Percentiles rank a stretch among this genome's conserved stretches.
phyloP scores from a whole-genome alignment of 495 filamentous ascomycete species.

The Parathielavia hyrcaniae region DNA sequence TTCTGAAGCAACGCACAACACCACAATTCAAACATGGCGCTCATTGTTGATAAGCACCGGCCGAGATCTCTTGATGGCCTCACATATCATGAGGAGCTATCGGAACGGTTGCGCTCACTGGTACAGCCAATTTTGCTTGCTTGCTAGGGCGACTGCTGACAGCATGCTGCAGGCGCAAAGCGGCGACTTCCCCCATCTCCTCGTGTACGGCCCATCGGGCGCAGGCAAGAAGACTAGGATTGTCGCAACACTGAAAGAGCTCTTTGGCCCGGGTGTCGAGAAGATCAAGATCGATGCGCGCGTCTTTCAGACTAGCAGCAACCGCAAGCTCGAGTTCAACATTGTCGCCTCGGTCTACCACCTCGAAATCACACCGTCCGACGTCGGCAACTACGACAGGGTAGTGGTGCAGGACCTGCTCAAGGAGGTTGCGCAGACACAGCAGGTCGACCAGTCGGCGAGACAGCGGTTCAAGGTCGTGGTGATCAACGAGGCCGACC shows the following conservation, averaged over 20 bases:
- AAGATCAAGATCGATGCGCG: slow-evolving; percentile 97
- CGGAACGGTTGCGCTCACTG: slow-evolving; percentile 76
- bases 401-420: slow-evolving; percentile 93
- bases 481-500: slow-evolving; percentile 98
- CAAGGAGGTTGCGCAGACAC: slow-evolving; percentile 97
- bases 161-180: slow-evolving; percentile 66
- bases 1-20: neutral
- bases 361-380: slow-evolving; percentile 93
- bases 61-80: slow-evolving; percentile 83
- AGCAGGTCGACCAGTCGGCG: slow-evolving; percentile 86
- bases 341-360: slow-evolving; percentile 95
- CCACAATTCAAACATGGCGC: slow-evolving; percentile 43
- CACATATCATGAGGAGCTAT: slow-evolving; percentile 83
- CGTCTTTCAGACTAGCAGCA: slow-evolving; percentile 89
- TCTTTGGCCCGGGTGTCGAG: slow-evolving; percentile 87
- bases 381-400: slow-evolving; percentile 93
- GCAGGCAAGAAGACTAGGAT: slow-evolving; percentile 97
- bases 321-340: slow-evolving; percentile 98
- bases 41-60: slow-evolving; percentile 91
- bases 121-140: slow-evolving; percentile 45
- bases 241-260: slow-evolving; percentile 83
- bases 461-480: slow-evolving; percentile 96
- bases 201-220: slow-evolving; percentile 92
- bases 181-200: slow-evolving; percentile 93
- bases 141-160: slow-evolving; percentile 11